These are phyloP conservation scores for Phytophthora fragariae DNA, from an alignment of 352 stramenopile genomes.

Conservation along the genomic window DNA sequence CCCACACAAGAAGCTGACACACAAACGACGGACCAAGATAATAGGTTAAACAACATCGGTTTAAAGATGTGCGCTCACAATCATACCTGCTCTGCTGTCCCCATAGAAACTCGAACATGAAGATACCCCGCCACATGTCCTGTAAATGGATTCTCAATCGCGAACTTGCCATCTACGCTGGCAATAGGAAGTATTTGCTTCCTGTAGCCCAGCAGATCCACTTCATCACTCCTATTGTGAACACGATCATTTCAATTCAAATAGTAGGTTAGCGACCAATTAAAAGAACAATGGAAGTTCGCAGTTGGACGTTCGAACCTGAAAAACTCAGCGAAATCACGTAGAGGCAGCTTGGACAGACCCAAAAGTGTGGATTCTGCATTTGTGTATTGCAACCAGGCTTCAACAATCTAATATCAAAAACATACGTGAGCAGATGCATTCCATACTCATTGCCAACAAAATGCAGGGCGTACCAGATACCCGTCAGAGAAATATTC, in stretches of 20 bases:
- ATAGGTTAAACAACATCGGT: neutral
- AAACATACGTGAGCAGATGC: neutral
- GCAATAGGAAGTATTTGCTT: slow-evolving; percentile 34
- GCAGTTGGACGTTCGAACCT: slow-evolving; percentile 23
- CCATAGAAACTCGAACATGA: slow-evolving; percentile 44
- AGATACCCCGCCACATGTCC: slow-evolving; percentile 44
- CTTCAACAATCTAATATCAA: slow-evolving; percentile 49
- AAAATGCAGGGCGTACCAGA: slow-evolving; percentile 37
- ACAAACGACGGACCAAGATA: neutral
- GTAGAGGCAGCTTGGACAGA: slow-evolving; percentile 44
- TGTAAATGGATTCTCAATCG: slow-evolving; percentile 57
- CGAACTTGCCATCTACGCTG: slow-evolving; percentile 41
- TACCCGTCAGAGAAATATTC: slow-evolving; percentile 32
- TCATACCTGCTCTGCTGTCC: slow-evolving; percentile 63
- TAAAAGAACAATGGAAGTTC: neutral
- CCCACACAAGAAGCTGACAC: slow-evolving; percentile 40
- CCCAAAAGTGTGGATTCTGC: slow-evolving; percentile 40
- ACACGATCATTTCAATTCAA: neutral
- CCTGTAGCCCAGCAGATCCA: neutral
- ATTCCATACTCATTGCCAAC: neutral
- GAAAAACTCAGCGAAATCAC: slow-evolving; percentile 30
- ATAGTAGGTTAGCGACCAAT: neutral
- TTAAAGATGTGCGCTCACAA: neutral
- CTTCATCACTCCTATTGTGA: neutral
- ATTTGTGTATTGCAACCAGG: slow-evolving; percentile 36